Evolutionary conservation across 148 eudicot genomes (phyloP).

Genomic region (Heliamphora exappendiculata): DNA sequence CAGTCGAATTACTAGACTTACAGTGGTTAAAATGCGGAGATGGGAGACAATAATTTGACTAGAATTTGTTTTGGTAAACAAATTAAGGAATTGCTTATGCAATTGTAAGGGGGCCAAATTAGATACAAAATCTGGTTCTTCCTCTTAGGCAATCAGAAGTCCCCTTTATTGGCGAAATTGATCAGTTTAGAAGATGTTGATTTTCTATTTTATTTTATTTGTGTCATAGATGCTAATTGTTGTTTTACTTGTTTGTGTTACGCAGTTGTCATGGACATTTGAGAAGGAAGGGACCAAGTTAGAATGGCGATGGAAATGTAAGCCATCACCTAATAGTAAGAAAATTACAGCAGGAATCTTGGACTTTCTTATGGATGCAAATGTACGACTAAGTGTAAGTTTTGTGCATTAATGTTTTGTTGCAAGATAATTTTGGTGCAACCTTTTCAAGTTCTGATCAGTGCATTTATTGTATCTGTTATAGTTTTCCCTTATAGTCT

Average conservation of each 20-base stretch:
- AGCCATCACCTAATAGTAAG: conserved; percentile 56
- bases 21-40: not conserved
- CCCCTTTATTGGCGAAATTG: not conserved
- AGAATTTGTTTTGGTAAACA: not conserved
- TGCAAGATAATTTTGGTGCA: not conserved
- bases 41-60: not conserved
- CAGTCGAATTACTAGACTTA: not conserved
- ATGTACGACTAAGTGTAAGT: conserved; percentile 79
- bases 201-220: not conserved
- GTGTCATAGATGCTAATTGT: not conserved
- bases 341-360: conserved; percentile 54
- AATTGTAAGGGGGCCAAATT: not conserved
- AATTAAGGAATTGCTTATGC: not conserved
- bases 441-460: not conserved
- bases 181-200: not conserved
- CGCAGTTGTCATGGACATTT: conserved; percentile 86
- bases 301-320: conserved; percentile 96
- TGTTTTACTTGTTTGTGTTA: conserved; percentile 4
- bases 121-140: not conserved
- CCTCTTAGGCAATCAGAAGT: not conserved
- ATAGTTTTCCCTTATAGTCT: not conserved
- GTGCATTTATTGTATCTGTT: not conserved
- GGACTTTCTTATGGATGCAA: conserved; percentile 89
- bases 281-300: conserved; percentile 81
- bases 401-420: not conserved